These are phyloP conservation scores for Magnolia sinica DNA, from an alignment of 164 flowering plant genomes.

Conservation along the genomic window DNA sequence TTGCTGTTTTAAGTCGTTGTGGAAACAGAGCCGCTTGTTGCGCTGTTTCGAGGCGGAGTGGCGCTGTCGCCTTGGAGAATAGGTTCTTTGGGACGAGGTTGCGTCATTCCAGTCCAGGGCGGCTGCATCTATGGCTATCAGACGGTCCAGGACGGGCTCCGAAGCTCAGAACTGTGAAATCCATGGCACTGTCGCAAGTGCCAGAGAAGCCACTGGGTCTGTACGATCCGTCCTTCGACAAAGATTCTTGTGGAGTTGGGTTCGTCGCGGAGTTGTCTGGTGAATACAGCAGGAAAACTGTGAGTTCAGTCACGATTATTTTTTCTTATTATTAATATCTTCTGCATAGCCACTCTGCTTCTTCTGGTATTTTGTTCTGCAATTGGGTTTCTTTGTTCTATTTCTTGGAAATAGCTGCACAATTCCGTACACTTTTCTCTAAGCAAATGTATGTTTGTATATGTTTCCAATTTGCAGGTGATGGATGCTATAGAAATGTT, in stretches of 20 bases:
- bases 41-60: conserved; percentile 13
- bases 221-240: conserved; percentile 84
- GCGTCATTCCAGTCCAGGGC: conserved; percentile 34
- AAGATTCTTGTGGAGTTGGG: conserved; percentile 98
- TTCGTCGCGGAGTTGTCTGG: conserved; percentile 96
- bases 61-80: conserved; percentile 20
- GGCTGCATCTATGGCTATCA: conserved; percentile 55
- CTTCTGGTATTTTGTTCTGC: neutral
- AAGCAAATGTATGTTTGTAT: too few relatives aligned
- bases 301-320: conserved; percentile 18
- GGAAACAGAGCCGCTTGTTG: conserved; percentile 20
- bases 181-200: conserved; percentile 61
- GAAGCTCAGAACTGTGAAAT: conserved; percentile 48
- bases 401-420: neutral
- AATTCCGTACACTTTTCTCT: neutral
- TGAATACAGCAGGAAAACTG: conserved; percentile 84
- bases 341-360: neutral
- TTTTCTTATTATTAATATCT: neutral
- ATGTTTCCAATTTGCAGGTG: conserved; percentile 39
- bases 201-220: conserved; percentile 97
- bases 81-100: conserved; percentile 47
- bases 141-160: conserved; percentile 67
- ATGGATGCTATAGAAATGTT: conserved; percentile 94
- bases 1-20: conserved; percentile 18
- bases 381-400: neutral